These are phyloP conservation scores for Calocera cornea DNA, from an alignment of 768 basidiomycete species.

Conservation along the genomic window DNA sequence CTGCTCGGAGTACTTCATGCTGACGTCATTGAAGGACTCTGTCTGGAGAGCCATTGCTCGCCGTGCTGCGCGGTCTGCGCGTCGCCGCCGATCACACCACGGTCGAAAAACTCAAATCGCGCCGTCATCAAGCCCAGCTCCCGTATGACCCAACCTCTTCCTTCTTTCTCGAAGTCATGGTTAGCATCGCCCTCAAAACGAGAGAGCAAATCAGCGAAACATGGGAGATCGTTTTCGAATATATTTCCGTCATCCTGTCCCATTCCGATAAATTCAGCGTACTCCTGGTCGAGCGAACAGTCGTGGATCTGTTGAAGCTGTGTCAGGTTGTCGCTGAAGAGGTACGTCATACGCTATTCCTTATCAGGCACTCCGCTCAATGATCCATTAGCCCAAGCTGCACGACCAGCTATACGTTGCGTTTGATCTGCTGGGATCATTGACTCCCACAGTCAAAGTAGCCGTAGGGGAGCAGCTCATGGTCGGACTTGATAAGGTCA, in stretches of 20 bases:
- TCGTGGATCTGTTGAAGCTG: slow-evolving; percentile 76
- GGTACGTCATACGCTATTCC: slow-evolving; percentile 32
- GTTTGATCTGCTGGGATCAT: slow-evolving; percentile 72
- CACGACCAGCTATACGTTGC: slow-evolving; percentile 92
- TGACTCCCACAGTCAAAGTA: slow-evolving; percentile 61
- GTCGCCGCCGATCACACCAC: slow-evolving; percentile 83
- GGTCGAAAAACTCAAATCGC: slow-evolving; percentile 37
- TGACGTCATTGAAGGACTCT: slow-evolving; percentile 45
- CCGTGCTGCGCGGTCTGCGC: slow-evolving; percentile 74
- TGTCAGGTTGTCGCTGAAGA: slow-evolving; percentile 68
- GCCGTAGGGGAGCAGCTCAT: slow-evolving; percentile 84
- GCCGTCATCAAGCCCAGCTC: slow-evolving; percentile 22
- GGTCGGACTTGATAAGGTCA: slow-evolving; percentile 62
- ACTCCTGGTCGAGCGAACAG: slow-evolving; percentile 83
- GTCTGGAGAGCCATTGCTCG: slow-evolving; percentile 62
- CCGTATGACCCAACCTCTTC: slow-evolving; percentile 93
- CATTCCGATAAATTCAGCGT: slow-evolving; percentile 72
- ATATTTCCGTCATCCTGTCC: slow-evolving; percentile 67
- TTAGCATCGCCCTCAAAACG: slow-evolving; percentile 69
- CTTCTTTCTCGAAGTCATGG: slow-evolving; percentile 88
- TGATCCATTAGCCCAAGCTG: slow-evolving; percentile 44
- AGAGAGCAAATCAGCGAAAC: slow-evolving; percentile 71
- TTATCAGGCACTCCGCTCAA: not conserved
- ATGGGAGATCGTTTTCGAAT: slow-evolving; percentile 88
- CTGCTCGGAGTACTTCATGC: not conserved